Evolutionary conservation across 768 basidiomycete species (phyloP).

Genomic region (Paxillus involutus): DNA sequence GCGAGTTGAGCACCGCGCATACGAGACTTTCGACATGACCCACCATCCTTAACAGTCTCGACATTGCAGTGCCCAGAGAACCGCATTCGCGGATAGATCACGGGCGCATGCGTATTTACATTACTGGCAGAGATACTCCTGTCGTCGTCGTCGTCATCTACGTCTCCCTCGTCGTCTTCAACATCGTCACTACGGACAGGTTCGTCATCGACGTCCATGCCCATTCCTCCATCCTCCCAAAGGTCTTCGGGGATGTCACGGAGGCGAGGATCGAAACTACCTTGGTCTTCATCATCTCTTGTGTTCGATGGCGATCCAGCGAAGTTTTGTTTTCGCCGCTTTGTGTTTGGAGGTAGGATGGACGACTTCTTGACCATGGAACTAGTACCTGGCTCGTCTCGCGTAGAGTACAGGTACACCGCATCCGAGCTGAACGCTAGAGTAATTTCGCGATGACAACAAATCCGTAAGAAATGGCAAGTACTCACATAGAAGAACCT

Average conservation of each 20-base stretch:
- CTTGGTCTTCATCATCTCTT: constrained; percentile 3
- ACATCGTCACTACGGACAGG: constrained; percentile 24
- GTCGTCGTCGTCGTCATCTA: constrained; percentile 32
- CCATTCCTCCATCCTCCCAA: constrained; percentile 22
- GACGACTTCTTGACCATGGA: constrained; percentile 19
- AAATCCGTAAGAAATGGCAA: not conserved
- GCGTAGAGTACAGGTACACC: constrained; percentile 72
- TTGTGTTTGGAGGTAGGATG: constrained; percentile 32
- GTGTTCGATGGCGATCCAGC: not conserved
- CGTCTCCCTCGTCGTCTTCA: constrained; percentile 30
- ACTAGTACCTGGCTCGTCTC: constrained; percentile 49
- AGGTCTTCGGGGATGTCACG: not conserved
- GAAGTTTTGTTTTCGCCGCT: constrained; percentile 11
- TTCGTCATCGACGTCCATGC: constrained; percentile 30
- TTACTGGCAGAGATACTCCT: constrained; percentile 22
- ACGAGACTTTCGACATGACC: constrained; percentile 20
- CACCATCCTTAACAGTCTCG: constrained; percentile 86
- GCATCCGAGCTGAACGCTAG: constrained; percentile 74
- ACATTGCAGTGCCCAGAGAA: constrained; percentile 76
- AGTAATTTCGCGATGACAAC: constrained; percentile 7
- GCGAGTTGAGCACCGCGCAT: not conserved
- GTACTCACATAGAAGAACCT: constrained; percentile 67
- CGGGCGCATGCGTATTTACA: constrained; percentile 39
- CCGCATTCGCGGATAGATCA: constrained; percentile 61
- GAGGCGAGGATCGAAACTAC: not conserved